A percentile compares a stretch with the other conserved stretches of the same genome.
Evolutionary conservation across 805 yeast species (phyloP).

Genomic region (Kodamaea fukazawae): DNA sequence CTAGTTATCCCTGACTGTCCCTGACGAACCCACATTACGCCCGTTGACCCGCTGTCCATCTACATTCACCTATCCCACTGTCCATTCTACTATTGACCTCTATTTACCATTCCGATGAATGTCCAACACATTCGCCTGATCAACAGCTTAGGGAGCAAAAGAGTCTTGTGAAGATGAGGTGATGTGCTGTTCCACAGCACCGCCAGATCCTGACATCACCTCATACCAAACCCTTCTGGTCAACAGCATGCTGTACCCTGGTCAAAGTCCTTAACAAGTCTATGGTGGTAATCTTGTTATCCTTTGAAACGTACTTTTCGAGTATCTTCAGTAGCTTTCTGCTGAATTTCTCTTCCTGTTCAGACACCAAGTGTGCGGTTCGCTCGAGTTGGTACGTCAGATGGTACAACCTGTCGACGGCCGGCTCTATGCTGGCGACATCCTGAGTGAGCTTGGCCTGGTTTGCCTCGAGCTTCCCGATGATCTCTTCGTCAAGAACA

Average conservation of each 20-base stretch:
- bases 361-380: conserved; percentile 22
- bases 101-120: too few relatives aligned
- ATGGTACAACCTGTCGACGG: conserved; percentile 39
- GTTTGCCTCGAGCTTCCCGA: conserved; percentile 12
- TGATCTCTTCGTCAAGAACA: conserved; percentile 16
- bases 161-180: too few relatives aligned
- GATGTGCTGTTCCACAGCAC: too few relatives aligned
- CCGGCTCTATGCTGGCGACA: conserved; percentile 20
- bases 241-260: background rate
- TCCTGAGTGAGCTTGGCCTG: conserved; percentile 12
- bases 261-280: conserved; percentile 5
- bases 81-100: too few relatives aligned
- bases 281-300: background rate
- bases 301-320: conserved; percentile 14
- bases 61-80: too few relatives aligned
- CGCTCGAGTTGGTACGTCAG: conserved; percentile 27
- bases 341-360: conserved; percentile 18
- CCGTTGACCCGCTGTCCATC: too few relatives aligned
- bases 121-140: too few relatives aligned
- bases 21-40: too few relatives aligned
- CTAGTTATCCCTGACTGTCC: too few relatives aligned
- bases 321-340: conserved; percentile 20
- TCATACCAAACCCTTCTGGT: too few relatives aligned
- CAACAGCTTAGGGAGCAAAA: too few relatives aligned
- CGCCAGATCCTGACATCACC: too few relatives aligned